Evolutionary conservation across 768 basidiomycete genomes (phyloP), one percentile per base, ranked within the genome.

Genomic region (Termitomyces sp.): DNA sequence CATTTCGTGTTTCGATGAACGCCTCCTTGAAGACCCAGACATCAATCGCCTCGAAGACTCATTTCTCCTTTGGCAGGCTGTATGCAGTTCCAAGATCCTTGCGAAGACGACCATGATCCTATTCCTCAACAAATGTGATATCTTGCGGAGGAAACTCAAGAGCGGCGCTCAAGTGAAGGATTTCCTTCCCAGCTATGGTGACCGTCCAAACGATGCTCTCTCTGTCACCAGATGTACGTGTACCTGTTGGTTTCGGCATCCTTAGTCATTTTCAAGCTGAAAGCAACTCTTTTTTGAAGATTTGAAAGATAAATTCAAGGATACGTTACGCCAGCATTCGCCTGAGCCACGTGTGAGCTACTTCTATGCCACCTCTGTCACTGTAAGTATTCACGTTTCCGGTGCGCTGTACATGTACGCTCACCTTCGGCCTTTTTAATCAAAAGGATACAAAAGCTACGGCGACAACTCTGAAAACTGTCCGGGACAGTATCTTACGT

Each of bases 11-110:
- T 80, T 78, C 60, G 73, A 78, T 58, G 73, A 77, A 57, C 71
- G 73, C 9, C 70, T 77, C 17, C 59, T 78, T 14, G 87, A 89
- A 70, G 85, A 89, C 62, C 75, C 75, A 5, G 72, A 71, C 9
- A 78, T 88, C 51, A 88, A 87, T 60, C 77, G 87, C 9, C 75
- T 89, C 15, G 85, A 90, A 67, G 89, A 91, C 66, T 86, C 87
- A 1, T 77, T 89, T 58, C 74, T 76, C 48, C 77, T 91, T 3
- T 91, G 87, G 87, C 77, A 73, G 28, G 75, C 80, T 1, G 75
- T 91, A 42, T 87, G 85, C 69, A 64, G 74, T 15, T 84, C 80
- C 37, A 75, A 73, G 61, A 73, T 90, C 1, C 80, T 91, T 7
- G 68, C 77, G 9, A 79, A 78, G 53, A 77, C 82, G 11, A 84